A percentile compares a stretch with the other conserved stretches of the same genome.
Conservation (phyloP, 768 basidiomycete species). For the Hypholoma fasciculare region DNA sequence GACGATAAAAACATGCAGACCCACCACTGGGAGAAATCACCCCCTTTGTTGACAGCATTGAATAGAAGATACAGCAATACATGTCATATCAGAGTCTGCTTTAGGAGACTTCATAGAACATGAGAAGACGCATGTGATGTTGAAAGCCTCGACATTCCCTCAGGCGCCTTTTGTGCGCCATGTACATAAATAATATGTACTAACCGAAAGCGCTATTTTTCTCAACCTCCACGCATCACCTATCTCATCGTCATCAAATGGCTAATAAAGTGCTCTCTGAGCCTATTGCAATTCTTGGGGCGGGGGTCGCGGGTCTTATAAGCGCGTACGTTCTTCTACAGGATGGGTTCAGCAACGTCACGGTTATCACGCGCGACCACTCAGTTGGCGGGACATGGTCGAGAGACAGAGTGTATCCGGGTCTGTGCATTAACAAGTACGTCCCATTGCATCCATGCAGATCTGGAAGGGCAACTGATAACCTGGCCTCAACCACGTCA, state of each 20-base stretch:
- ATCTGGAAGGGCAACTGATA: background rate
- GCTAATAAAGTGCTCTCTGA: constrained; percentile 11
- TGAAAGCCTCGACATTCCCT: too few species aligned
- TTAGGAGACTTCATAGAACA: too few species aligned
- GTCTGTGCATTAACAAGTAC: constrained; percentile 61
- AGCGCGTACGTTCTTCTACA: constrained; percentile 53
- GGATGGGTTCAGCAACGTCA: constrained; percentile 58
- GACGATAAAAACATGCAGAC: too few species aligned
- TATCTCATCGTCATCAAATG: background rate
- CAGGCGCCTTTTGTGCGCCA: too few species aligned
- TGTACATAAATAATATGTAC: too few species aligned
- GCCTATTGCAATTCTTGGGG: constrained; percentile 50
- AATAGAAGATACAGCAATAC: too few species aligned
- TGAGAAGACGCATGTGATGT: too few species aligned
- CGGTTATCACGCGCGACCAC: constrained; percentile 57
- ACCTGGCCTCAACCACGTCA: background rate
- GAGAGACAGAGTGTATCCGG: constrained; percentile 52
- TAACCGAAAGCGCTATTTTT: background rate
- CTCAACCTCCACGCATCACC: background rate
- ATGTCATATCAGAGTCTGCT: too few species aligned
- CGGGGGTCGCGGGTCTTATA: constrained; percentile 60
- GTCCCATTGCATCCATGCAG: constrained; percentile 12
- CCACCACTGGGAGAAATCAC: too few species aligned
- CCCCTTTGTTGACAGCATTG: too few species aligned
- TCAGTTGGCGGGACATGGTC: constrained; percentile 65